Percentiles rank a stretch among this genome's conserved stretches.
Evolutionary conservation across 805 yeast genomes (phyloP).

Genomic region (Debaryomyces hansenii): DNA sequence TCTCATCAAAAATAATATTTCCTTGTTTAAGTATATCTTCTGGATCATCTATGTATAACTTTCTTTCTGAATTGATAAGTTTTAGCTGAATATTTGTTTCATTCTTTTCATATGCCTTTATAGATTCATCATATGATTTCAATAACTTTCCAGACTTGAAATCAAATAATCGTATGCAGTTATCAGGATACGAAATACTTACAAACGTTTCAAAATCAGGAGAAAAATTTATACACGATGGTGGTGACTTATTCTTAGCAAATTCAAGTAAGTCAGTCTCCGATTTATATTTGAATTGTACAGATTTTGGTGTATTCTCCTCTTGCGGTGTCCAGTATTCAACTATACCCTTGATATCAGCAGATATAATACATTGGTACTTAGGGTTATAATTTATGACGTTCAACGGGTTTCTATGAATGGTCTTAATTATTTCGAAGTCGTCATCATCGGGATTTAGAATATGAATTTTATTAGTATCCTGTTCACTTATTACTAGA

Average conservation of each 20-base stretch:
- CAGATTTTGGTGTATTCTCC: conserved; percentile 7
- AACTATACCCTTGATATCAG: conserved; percentile 19
- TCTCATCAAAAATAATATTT: conserved; percentile 8
- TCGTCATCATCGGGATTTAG: conserved; percentile 14
- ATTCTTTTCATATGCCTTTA: conserved; percentile 2
- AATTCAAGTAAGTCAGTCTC: conserved; percentile 38
- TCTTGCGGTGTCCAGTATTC: conserved; percentile 20
- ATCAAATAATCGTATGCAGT: conserved; percentile 29
- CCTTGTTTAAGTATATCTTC: neutral
- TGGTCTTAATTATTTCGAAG: neutral
- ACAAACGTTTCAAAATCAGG: conserved; percentile 27
- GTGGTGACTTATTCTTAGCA: conserved; percentile 26
- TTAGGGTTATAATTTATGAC: conserved; percentile 11
- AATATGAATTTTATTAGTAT: conserved; percentile 8
- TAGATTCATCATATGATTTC: conserved; percentile 7
- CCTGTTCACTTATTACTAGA: conserved; percentile 12
- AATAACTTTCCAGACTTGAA: conserved; percentile 30
- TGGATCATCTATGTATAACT: neutral
- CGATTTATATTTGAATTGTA: conserved; percentile 33
- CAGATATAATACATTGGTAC: conserved; percentile 17
- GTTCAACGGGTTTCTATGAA: conserved; percentile 13
- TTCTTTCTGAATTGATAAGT: conserved; percentile 2
- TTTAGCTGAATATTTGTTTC: neutral
- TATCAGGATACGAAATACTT: conserved; percentile 28
- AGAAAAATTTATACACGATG: conserved; percentile 19